Conservation (phyloP, 2,329 filamentous ascomycete genomes). For the Ceratocystis ficicola region DNA sequence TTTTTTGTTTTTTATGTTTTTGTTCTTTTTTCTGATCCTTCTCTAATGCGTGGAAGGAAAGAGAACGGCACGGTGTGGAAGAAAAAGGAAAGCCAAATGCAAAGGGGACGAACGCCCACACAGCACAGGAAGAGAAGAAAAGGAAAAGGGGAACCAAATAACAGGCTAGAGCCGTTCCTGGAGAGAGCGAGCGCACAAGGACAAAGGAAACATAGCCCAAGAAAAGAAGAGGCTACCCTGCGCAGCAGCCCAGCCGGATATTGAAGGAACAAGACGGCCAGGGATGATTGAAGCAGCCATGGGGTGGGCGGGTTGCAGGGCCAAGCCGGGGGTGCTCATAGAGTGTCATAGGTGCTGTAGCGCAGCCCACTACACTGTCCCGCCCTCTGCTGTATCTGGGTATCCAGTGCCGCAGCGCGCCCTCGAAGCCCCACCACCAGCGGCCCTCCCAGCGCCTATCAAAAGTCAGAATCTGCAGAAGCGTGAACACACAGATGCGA, state of each 20-base stretch:
- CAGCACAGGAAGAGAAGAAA: background rate
- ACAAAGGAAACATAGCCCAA: background rate
- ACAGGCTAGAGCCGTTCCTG: background rate
- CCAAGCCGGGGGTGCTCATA: background rate
- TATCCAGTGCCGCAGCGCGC: background rate
- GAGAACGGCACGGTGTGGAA: background rate
- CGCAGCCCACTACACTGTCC: too few species aligned
- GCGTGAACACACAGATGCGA: too few species aligned
- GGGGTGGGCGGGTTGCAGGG: background rate
- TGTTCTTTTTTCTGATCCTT: too few species aligned
- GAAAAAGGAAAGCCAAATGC: background rate
- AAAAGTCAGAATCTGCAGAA: too few species aligned
- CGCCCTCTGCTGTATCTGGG: background rate
- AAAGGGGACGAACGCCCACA: background rate
- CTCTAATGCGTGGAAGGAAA: too few species aligned
- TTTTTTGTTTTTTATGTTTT: too few species aligned
- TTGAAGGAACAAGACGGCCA: slow-evolving; percentile 6
- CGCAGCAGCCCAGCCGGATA: slow-evolving; percentile 8
- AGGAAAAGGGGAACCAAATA: background rate
- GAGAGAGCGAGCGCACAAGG: background rate
- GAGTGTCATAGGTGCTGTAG: background rate
- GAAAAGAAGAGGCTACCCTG: slow-evolving; percentile 10
- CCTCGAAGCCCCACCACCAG: background rate
- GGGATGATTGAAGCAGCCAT: background rate
- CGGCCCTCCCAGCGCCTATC: too few species aligned